Base-by-base conservation (phyloP, 2,329 filamentous ascomycete species). In the Monosporascus sp. region DNA sequence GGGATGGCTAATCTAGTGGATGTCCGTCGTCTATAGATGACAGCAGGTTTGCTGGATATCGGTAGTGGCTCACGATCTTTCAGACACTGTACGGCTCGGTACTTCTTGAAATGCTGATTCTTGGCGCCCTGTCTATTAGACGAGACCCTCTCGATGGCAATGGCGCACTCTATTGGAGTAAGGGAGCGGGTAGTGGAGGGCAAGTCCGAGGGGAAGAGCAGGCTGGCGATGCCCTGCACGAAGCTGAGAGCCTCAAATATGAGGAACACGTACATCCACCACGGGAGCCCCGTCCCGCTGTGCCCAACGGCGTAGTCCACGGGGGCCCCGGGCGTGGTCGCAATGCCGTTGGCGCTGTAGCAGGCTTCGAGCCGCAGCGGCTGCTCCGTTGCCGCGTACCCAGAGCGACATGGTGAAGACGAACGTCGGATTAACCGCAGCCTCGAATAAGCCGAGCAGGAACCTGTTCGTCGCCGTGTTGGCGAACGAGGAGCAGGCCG, bases 141-240 rank as follows among this genome's bases (percentile, higher is more conserved):
- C 0, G 75, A 70, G 0, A 82, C 75, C 24, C 81, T 74, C 48
- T 78, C 76, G 14, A 81, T 72, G 5, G 79, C 79, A 17, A 84
- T 74, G 2, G 69, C 70, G 49, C 78, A 78, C 63, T 89, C 84
- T 48, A 80, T 74, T 0, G 72, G 64, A 5, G 70, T 77, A 37
- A 90, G 74, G 63, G 84, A 87, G 55, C 78, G 80, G 3, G 85
- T 82, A 0, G 79, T 84, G 20, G 82, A 76, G 0, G 84, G 84
- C 2, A 78, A 74, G 63, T 89, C 83, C 1, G 86, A 80, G 2
- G 89, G 72, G 41, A 82, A 64, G 57, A 82, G 76, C 67, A 80
- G 78, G 15, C 79, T 79, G 2, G 78, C 65, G 8, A 85, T 65
- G 1, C 80, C 81, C 78, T 80, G 83, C n/a, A 72, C 63, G 22